Conservation (phyloP, 306 rosid species). For the Ochetophila trinervis region DNA sequence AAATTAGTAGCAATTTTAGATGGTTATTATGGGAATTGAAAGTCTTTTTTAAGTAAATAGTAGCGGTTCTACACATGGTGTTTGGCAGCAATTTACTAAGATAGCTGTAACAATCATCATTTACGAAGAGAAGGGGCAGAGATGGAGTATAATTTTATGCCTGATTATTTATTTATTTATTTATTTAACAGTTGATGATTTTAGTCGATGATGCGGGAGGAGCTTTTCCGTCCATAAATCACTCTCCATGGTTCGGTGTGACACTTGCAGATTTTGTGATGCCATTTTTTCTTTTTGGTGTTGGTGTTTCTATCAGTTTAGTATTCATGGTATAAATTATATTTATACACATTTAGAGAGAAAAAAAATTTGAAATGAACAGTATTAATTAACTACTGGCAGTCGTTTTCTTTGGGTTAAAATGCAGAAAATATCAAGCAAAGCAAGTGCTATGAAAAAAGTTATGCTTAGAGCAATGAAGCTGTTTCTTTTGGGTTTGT, state of each 20-base stretch:
- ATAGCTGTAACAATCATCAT: no score
- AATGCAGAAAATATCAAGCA: constrained; percentile 61
- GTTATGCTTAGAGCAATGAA: constrained; percentile 51
- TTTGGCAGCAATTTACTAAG: background rate
- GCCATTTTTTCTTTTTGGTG: constrained; percentile 75
- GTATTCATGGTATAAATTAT: constrained; percentile 57
- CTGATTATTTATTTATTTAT: background rate
- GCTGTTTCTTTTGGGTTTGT: constrained; percentile 66
- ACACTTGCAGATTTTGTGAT: constrained; percentile 80
- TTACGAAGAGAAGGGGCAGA: no score
- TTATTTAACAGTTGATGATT: constrained; percentile 57
- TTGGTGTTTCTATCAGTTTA: constrained; percentile 61
- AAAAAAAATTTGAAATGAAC: background rate
- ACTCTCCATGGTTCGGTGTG: constrained; percentile 80
- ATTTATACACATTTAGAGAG: background rate
- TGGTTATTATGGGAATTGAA: no score
- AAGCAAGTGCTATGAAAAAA: constrained; percentile 52
- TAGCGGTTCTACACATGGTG: no score
- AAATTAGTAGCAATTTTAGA: background rate
- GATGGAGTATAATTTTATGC: background rate
- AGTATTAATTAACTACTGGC: background rate
- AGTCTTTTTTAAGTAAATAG: no score
- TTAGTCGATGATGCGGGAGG: constrained; percentile 72
- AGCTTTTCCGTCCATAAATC: constrained; percentile 71
- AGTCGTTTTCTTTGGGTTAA: background rate